Evolutionary conservation across 1,139 yeast genomes (phyloP), one percentile per base, ranked within the genome.

Genomic region (Zygoascus sp.): DNA sequence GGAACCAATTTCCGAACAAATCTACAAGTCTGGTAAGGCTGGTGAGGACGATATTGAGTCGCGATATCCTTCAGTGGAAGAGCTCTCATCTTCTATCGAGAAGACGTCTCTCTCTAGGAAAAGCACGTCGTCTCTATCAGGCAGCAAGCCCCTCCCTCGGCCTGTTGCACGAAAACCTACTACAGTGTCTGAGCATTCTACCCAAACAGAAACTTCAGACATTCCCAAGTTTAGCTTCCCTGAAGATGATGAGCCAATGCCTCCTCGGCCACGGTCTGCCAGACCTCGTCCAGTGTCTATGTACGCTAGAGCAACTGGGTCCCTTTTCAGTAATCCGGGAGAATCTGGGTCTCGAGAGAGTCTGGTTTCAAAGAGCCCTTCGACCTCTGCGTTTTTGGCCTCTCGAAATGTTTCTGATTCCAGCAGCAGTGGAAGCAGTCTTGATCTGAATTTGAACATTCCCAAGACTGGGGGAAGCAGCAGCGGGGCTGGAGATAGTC

Each of bases 61-160:
- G 8, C 50, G 65, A 40, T 66, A 53, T 52, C 70, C 69, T 3
- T 56, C 68, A 0, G 61, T 66, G 20, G 70, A 65, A 46, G 69
- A 64, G 44, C 59, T 66, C 40, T 58, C 64, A 13, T 48, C 49
- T 40, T 52, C 54, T 13, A 43, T 62, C 41, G 61, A 58, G 41
- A 53, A 49, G 35, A 44, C 45, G 30, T 25, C 38, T 3, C 32
- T 46, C 15, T 27, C 37, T 9, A 13, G 25, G 27, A 36, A 30
- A n/a, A 30, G 2, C 13, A 15, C 34, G 4, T 15, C 17, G 15
- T 30, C 16, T n/a, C n/a, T n/a, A n/a, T n/a, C n/a, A n/a, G n/a
- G n/a, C 17, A 4, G 15, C 17, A n/a, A 15, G 16, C 34, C 34
- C 7, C 34, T 30, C 7, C 34, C 34, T 13, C 15, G 17, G 13